Evolutionary conservation across 2,329 filamentous ascomycete species (phyloP).

Genomic region (Pyricularia sp.): DNA sequence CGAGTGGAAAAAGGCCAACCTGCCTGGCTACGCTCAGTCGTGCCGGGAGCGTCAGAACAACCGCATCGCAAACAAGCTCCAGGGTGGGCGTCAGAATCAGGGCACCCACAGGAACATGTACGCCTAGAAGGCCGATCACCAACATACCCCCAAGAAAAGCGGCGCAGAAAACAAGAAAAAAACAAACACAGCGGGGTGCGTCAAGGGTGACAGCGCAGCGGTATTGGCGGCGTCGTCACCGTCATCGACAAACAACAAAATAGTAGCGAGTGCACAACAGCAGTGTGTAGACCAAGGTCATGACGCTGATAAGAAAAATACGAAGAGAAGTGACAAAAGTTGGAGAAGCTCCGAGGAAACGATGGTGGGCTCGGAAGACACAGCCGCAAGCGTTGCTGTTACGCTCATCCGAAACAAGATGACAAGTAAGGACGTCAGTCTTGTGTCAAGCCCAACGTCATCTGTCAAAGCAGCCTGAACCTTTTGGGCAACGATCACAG

Average conservation of each 20-base stretch:
- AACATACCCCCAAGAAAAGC: neutral
- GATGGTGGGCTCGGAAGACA: neutral
- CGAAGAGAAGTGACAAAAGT: neutral
- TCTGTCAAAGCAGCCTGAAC: neutral
- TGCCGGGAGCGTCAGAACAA: constrained; percentile 34
- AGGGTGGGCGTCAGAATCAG: neutral
- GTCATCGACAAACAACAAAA: neutral
- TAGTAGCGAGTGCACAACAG: neutral
- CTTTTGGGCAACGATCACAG: neutral
- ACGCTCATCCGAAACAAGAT: neutral
- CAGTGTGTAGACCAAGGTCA: neutral
- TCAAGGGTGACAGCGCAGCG: neutral
- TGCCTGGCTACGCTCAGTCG: constrained; percentile 35
- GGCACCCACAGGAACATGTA: neutral
- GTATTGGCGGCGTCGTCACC: neutral
- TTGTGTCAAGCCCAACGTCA: neutral
- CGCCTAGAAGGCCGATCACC: neutral
- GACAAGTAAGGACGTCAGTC: neutral
- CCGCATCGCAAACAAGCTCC: constrained; percentile 9
- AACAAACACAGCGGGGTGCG: neutral
- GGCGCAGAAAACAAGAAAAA: neutral
- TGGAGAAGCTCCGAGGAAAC: neutral
- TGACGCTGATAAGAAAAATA: neutral
- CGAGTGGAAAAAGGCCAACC: constrained; percentile 37
- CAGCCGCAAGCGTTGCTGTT: neutral